phyloP scores from a whole-genome alignment of 2,329 filamentous ascomycete genomes.

The Macroventuria anomochaeta region DNA sequence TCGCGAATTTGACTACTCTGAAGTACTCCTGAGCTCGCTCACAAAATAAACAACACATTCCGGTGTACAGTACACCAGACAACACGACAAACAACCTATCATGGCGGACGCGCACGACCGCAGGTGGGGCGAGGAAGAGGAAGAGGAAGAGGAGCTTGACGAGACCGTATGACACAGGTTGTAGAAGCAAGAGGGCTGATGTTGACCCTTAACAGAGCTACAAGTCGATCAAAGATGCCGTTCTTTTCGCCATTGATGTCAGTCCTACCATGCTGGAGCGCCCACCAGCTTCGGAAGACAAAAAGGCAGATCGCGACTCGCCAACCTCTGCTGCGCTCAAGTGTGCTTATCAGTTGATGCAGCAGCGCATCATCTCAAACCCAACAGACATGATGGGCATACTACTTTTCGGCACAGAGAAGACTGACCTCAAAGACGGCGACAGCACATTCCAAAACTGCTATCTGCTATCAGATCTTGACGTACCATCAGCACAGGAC shows the following conservation, averaged over 20 bases:
- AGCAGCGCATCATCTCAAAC: slow-evolving; percentile 96
- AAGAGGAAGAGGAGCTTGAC: slow-evolving; percentile 73
- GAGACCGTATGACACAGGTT: slow-evolving; percentile 60
- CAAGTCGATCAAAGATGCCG: slow-evolving; percentile 93
- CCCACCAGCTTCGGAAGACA: slow-evolving; percentile 66
- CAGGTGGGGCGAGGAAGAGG: slow-evolving; percentile 59
- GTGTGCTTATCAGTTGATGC: slow-evolving; percentile 94
- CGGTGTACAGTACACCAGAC: not conserved
- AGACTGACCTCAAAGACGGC: slow-evolving; percentile 59
- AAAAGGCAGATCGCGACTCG: slow-evolving; percentile 79
- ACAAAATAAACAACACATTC: not conserved
- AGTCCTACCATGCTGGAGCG: slow-evolving; percentile 82
- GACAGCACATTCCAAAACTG: slow-evolving; percentile 82
- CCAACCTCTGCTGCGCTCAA: slow-evolving; percentile 85
- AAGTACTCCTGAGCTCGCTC: not conserved
- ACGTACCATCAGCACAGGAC: slow-evolving; percentile 84
- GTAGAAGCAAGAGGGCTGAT: no score
- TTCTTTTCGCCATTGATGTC: slow-evolving; percentile 93
- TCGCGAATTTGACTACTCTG: not conserved
- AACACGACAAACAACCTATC: not conserved
- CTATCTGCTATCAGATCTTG: slow-evolving; percentile 87
- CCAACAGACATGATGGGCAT: slow-evolving; percentile 98
- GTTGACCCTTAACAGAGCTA: slow-evolving; percentile 65
- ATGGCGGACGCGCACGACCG: slow-evolving; percentile 45
- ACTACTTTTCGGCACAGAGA: slow-evolving; percentile 85